Evolutionary conservation across 441 rosid genomes (phyloP), one percentile per base, ranked within the genome.

Genomic region (Isatis lusitanica): DNA sequence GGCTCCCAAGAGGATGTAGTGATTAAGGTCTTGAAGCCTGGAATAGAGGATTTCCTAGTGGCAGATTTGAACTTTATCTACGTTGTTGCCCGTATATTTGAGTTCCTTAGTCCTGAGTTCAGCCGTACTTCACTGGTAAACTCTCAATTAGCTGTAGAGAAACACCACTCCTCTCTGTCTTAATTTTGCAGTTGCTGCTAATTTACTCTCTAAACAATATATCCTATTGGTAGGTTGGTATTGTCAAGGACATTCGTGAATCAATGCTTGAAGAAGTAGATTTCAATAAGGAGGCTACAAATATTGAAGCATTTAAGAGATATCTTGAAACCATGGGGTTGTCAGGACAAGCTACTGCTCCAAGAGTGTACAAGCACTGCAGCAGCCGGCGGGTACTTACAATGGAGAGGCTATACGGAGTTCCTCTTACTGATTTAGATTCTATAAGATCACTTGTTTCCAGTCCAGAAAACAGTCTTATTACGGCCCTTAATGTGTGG

Each of bases 331-430:
- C 83, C 53, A 87, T 91, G 95, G 99, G 96, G 76, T 85, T 95
- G 66, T 85, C 91, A 63, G 79, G 92, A 72, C 97, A 92, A 81
- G 98, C 98, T 13, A 91, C 99, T 51, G 99, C 99, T 73, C 99
- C 99, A 8, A 87, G 77, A 75, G 92, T 95, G 24, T 92, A 91
- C 73, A 83, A 82, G 60, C 89, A 92, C 73, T 95, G 98, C 86
- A 95, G 99, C 84, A 85, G 86, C 70, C 75, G 68, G n/a, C 84
- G 89, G 65, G 86, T 95, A 74, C 83, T 95, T 76, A 95, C 99
- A 21, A 95, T 95, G 99, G 92, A 95, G 87, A 91, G 99, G 86
- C 87, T 95, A n/a, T 92, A 95, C 66, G 99, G 99, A 80, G 99
- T 92, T 80, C 97, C 99, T 66, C 93, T 95, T 75, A 95, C 99